Evolutionary conservation across 1,139 yeast species (phyloP).

Genomic region (Hyphopichia fennica): DNA sequence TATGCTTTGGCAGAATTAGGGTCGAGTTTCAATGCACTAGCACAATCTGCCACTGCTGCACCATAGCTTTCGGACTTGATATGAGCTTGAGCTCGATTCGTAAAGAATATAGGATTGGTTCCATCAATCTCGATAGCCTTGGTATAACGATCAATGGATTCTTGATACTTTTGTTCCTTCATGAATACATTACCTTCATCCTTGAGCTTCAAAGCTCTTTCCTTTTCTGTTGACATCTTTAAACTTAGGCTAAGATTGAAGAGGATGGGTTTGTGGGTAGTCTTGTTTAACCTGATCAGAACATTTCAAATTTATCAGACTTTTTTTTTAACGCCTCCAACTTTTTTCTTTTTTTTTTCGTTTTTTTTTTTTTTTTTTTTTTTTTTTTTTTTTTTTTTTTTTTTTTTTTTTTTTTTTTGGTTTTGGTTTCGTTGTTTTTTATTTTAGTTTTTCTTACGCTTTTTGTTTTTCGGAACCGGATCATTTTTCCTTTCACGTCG

Average conservation of each 20-base stretch:
- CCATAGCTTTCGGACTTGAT: constrained; percentile 87
- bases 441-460: too few relatives aligned
- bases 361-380: not conserved
- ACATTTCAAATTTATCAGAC: not conserved
- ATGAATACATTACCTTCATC: constrained; percentile 74
- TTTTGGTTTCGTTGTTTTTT: too few relatives aligned
- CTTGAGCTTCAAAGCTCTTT: constrained; percentile 55
- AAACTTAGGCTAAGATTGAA: too few relatives aligned
- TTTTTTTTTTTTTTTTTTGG: not conserved
- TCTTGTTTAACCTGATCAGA: too few relatives aligned
- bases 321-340: not conserved
- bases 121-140: constrained; percentile 73
- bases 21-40: constrained; percentile 67
- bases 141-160: constrained; percentile 72
- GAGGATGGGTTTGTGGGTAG: too few relatives aligned
- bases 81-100: constrained; percentile 90
- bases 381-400: not conserved
- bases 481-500: too few relatives aligned
- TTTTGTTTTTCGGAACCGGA: too few relatives aligned
- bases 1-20: constrained; percentile 72
- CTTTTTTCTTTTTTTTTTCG: too few relatives aligned
- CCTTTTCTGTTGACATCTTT: constrained; percentile 12
- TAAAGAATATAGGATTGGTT: constrained; percentile 68
- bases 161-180: constrained; percentile 58
- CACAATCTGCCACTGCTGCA: constrained; percentile 75